Evolutionary conservation across 805 yeast species (phyloP).

Genomic region (Kuraishia piskuri): DNA sequence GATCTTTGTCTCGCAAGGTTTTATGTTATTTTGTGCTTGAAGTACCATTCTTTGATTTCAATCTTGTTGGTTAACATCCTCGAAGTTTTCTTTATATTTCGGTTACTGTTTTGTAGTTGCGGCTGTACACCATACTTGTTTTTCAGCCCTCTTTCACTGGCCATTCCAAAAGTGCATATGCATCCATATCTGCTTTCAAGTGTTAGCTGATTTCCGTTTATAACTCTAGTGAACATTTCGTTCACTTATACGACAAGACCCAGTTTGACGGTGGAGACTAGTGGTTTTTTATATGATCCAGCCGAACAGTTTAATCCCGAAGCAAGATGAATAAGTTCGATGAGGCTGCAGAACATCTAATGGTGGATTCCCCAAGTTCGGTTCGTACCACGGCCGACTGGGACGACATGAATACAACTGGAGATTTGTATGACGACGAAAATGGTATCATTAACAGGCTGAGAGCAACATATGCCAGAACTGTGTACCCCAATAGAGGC

Average conservation of each 20-base stretch:
- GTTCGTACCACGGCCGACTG: not conserved
- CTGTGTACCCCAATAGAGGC: slow-evolving; percentile 38
- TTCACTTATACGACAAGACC: no score
- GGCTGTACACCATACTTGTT: not conserved
- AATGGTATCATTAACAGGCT: not conserved
- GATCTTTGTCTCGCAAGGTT: no score
- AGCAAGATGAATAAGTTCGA: not conserved
- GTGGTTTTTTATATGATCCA: not conserved
- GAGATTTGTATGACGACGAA: not conserved
- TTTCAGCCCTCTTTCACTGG: not conserved
- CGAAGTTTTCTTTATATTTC: no score
- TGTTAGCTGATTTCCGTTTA: no score
- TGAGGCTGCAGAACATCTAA: not conserved
- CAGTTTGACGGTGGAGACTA: not conserved
- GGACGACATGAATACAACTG: not conserved
- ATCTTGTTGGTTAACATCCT: no score
- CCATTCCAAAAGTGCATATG: not conserved
- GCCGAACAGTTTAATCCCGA: not conserved
- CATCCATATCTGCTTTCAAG: no score
- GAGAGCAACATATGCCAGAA: not conserved
- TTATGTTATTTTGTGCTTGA: no score
- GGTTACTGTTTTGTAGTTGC: no score
- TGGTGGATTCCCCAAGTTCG: not conserved
- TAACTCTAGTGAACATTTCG: no score
- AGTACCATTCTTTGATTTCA: no score